Evolutionary conservation across 495 filamentous ascomycete species (phyloP), one percentile per base, ranked within the genome.

Genomic region (Amorphotheca resinae): DNA sequence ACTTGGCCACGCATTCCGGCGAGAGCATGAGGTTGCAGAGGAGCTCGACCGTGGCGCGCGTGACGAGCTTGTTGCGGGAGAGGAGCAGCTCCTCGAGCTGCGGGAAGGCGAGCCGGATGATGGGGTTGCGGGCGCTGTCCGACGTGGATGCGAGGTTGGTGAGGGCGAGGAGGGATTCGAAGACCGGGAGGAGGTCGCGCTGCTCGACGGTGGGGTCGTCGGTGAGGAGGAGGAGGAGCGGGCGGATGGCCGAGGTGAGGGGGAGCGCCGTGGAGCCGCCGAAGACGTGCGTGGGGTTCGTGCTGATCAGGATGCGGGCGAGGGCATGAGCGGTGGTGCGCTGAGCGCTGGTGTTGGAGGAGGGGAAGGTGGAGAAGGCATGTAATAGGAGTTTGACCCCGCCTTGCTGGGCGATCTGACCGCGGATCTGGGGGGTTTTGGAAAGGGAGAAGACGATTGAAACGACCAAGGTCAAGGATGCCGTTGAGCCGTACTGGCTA

Each of bases 11-110:
- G 2, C 85, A 84, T 2, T 75, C 63, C n/a, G 84, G 74, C 36
- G 73, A 77, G 41, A 80, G 80, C 62, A 87, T 82, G 37, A 98
- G 67, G 53, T 98, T 98, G 64, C 91, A 98, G 35, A 95, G 65
- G 14, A 98, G 70, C 62, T 98, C 88, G 22, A 82, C 81, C 1
- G 84, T 74, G 11, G 88, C 91, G 9, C 87, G 82, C 34, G 82
- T 80, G 34, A 98, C 72, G 35, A 79, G 64, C n/a, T 67, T 51
- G 56, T 89, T 89, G 35, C 71, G 73, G 21, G 77, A 81, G 3
- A 96, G 72, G 2, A 95, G 67, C 12, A 87, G 74, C 43, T 93
- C 84, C 55, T 95, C 91, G 38, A 93, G 70, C 23, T 68, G 73
- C 6, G 77, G 45, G 72, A 82, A 87, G 9, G 77, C 76, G 28